Conservation (phyloP, 371 early-diverging fungal genomes). For the Neoconidiobolus thromboides region DNA sequence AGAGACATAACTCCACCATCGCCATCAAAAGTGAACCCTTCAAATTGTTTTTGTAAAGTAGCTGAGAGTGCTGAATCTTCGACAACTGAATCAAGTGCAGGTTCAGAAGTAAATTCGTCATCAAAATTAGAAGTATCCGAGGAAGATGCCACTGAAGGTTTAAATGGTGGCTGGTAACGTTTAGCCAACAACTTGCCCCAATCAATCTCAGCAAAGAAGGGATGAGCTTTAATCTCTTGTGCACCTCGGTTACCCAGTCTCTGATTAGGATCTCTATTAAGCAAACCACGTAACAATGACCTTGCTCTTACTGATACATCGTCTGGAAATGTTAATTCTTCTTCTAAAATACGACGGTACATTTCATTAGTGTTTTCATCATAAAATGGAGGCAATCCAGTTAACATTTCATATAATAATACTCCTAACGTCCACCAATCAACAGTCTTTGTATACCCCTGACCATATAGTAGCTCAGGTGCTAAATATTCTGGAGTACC, state of each 20-base stretch:
- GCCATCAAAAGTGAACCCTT: conserved; percentile 74
- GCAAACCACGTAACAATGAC: conserved; percentile 48
- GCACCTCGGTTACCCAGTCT: conserved; percentile 75
- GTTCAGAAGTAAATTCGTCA: conserved; percentile 62
- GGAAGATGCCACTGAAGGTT: conserved; percentile 61
- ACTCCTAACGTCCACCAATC: conserved; percentile 99
- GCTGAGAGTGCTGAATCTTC: conserved; percentile 66
- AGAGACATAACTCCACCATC: conserved; percentile 18
- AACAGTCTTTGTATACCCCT: conserved; percentile 85
- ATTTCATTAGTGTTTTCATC: conserved; percentile 90
- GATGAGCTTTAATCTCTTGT: conserved; percentile 73
- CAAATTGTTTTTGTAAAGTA: conserved; percentile 85
- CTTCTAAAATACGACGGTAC: conserved; percentile 81
- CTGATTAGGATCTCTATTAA: conserved; percentile 63
- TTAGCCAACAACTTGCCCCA: conserved; percentile 69
- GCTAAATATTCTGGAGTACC: conserved; percentile 99
- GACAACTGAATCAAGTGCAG: conserved; percentile 65
- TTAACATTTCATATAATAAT: conserved; percentile 88
- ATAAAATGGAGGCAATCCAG: conserved; percentile 89
- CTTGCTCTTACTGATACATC: conserved; percentile 57
- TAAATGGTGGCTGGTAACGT: conserved; percentile 84
- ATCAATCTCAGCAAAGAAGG: conserved; percentile 85
- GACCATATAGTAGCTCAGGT: conserved; percentile 81
- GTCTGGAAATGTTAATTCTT: conserved; percentile 67
- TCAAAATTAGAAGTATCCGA: conserved; percentile 71